These are phyloP conservation scores for Thermochaetoides dissita DNA, from an alignment of 2,329 filamentous ascomycete genomes.

Conservation along the genomic window DNA sequence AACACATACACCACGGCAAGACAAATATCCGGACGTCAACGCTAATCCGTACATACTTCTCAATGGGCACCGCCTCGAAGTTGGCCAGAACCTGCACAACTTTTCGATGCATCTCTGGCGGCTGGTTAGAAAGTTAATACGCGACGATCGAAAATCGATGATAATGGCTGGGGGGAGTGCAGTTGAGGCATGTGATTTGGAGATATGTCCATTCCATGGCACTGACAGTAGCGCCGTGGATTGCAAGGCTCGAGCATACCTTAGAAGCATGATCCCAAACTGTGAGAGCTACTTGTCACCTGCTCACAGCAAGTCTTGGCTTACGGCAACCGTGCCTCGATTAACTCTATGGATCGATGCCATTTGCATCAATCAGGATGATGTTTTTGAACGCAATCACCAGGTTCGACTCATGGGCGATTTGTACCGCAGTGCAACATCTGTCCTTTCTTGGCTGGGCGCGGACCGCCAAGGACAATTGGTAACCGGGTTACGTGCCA, in stretches of 20 bases:
- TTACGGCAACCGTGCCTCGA: neutral
- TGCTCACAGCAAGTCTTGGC: no score
- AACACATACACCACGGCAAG: no score
- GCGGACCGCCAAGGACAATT: no score
- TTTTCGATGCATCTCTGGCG: neutral
- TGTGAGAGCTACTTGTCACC: no score
- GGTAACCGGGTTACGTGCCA: no score
- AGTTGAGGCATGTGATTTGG: no score
- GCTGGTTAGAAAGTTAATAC: neutral
- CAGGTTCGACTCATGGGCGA: slow-evolving; percentile 4
- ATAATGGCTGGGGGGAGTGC: no score
- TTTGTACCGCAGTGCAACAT: neutral
- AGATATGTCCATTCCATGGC: no score
- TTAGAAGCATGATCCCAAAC: neutral
- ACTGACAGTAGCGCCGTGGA: no score
- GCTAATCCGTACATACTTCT: neutral
- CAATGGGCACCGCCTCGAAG: neutral
- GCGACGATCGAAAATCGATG: no score
- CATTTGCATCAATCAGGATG: slow-evolving; percentile 3
- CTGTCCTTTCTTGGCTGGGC: neutral
- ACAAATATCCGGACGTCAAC: no score
- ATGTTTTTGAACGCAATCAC: neutral
- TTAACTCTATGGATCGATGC: slow-evolving; percentile 3
- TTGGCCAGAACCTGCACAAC: slow-evolving; percentile 1
- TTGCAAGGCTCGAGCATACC: neutral